Conservation (phyloP, 1,284 basidiomycete species). For the Heterobasidion parviporum region DNA sequence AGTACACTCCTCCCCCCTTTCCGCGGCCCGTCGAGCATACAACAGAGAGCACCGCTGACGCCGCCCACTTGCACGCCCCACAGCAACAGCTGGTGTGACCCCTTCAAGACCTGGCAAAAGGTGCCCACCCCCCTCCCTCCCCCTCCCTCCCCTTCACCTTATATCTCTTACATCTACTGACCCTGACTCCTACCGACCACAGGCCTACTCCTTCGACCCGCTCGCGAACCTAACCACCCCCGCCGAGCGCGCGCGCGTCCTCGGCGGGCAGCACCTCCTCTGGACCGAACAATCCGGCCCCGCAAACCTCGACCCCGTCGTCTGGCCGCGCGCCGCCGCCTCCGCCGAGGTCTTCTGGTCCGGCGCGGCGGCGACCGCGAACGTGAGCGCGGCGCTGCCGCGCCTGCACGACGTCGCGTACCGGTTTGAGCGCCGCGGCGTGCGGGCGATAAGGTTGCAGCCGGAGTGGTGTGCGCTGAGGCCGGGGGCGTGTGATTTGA, state of each 20-base stretch:
- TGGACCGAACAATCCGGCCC: conserved; percentile 76
- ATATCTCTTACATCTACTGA: too few species aligned
- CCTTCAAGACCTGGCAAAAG: conserved; percentile 73
- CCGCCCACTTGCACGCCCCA: background rate
- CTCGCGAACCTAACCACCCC: conserved; percentile 41
- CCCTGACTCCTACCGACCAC: background rate
- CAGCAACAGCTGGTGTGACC: conserved; percentile 56
- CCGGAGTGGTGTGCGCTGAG: conserved; percentile 78
- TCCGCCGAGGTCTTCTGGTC: conserved; percentile 83
- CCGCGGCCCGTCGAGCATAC: background rate
- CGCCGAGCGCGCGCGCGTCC: conserved; percentile 39
- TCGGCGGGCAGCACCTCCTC: conserved; percentile 70
- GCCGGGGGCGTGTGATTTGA: conserved; percentile 50
- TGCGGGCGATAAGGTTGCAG: conserved; percentile 64
- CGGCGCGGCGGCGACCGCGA: conserved; percentile 39
- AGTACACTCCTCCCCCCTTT: conserved; percentile 1
- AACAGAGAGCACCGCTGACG: too few species aligned
- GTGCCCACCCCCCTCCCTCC: conserved; percentile 20
- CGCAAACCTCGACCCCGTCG: conserved; percentile 60
- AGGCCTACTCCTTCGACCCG: conserved; percentile 66
- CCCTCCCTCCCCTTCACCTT: background rate
- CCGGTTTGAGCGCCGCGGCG: conserved; percentile 61
- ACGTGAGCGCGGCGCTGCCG: conserved; percentile 55
- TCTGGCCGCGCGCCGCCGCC: conserved; percentile 76
- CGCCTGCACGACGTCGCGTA: conserved; percentile 72